A percentile compares a stretch with the other conserved stretches of the same genome.
Evolutionary conservation across 306 rosid species (phyloP).

Genomic region (Oemleria cerasiformis): DNA sequence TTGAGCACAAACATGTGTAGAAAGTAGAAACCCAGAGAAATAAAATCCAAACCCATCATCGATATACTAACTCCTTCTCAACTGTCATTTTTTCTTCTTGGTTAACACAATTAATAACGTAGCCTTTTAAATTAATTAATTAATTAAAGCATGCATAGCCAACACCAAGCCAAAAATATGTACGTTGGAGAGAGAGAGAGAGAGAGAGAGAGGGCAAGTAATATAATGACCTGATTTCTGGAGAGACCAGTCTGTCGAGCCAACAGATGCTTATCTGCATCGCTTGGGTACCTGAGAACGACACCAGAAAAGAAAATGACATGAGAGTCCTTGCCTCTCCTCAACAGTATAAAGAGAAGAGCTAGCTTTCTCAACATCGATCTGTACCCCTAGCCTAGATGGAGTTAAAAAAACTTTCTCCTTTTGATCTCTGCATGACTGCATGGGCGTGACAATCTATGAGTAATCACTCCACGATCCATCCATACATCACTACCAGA

Average conservation of each 20-base stretch:
- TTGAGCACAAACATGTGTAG: constrained; percentile 27
- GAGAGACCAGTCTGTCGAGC: constrained; percentile 92
- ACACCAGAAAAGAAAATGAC: constrained; percentile 68
- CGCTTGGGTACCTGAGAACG: constrained; percentile 96
- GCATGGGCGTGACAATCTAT: constrained; percentile 84
- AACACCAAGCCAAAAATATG: background rate
- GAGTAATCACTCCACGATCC: constrained; percentile 23
- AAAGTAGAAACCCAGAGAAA: constrained; percentile 24
- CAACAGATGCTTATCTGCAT: constrained; percentile 92
- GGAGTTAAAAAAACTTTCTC: constrained; percentile 28
- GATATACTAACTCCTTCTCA: constrained; percentile 32
- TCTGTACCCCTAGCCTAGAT: constrained; percentile 37
- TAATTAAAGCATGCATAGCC: no score
- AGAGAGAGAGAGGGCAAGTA: constrained; percentile 12
- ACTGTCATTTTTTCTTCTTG: constrained; percentile 1
- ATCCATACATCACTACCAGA: constrained; percentile 15
- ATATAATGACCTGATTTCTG: constrained; percentile 67
- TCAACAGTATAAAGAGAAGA: constrained; percentile 37
- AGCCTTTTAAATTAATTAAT: no score
- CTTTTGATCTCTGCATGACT: constrained; percentile 42
- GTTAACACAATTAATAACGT: background rate
- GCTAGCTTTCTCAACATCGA: constrained; percentile 42
- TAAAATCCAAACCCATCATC: constrained; percentile 35
- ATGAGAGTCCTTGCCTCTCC: constrained; percentile 51
- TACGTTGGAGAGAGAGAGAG: background rate